Evolutionary conservation across 2,329 filamentous ascomycete genomes (phyloP), one percentile per base, ranked within the genome.

Genomic region (Talaromyces funiculosus): DNA sequence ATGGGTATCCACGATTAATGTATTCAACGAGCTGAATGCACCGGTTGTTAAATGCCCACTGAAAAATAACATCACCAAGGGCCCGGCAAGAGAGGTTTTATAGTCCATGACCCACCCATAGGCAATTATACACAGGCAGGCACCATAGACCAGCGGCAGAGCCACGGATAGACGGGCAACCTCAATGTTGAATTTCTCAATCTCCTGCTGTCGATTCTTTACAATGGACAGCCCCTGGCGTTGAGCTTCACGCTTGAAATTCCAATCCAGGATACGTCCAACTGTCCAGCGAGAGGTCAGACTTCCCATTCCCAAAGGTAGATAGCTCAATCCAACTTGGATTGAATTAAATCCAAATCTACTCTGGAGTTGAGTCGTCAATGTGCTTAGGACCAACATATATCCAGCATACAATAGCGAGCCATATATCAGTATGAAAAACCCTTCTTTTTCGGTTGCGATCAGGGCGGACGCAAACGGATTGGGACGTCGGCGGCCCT

Each of bases 21-120:
- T 61, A 14, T 45, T 61, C 14, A 61, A 3, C 12, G 59, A 53
- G 14, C 53, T 57, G 20, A 57, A 61, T 14, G 59, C 53, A 6
- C 43, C 59, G 3, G 73, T 75, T 24, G 79, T 65, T 6, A 69
- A 67, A 58, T 76, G 72, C 1, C 72, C 73, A 35, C 70, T 70
- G 35, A 76, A 64, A 54, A 78, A 77, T 0, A 77, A 64, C n/a
- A 78, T 64, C 14, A 73, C 68, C 1, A 76, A 69, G 1, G 74
- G 74, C 1, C 67, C 72, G 2, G 72, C 72, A 2, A 76, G 65
- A 45, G 70, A 66, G 2, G 73, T 63, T 1, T 64, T 60, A 26
- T 61, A 67, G 10, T 77, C 61, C 49, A 80, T 65, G 24, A 73
- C 69, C 76, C 77, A 79, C 4, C 75, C 77, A 57, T 77, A 80